phyloP scores from a whole-genome alignment of 2,329 filamentous ascomycete genomes.

The Zymoseptoria brevis region DNA sequence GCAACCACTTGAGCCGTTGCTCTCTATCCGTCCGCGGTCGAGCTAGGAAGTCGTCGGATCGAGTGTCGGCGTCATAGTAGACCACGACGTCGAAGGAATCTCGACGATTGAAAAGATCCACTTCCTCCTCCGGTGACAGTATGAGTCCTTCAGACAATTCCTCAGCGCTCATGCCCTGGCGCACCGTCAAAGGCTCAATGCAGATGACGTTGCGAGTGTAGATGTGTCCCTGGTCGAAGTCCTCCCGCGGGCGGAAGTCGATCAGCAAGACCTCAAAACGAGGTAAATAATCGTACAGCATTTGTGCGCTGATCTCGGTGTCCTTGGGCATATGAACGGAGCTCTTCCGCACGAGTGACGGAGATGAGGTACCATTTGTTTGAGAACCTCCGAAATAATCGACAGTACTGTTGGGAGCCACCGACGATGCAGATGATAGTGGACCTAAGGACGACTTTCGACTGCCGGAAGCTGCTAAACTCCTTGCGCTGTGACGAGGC shows the following conservation, averaged over 20 bases:
- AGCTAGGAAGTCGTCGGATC: slow-evolving; percentile 50
- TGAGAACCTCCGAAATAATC: slow-evolving; percentile 36
- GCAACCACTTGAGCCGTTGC: slow-evolving; percentile 59
- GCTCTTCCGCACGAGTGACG: slow-evolving; percentile 28
- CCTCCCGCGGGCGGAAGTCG: slow-evolving; percentile 70
- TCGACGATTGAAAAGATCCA: slow-evolving; percentile 61
- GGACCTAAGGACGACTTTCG: slow-evolving; percentile 45
- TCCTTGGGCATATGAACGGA: slow-evolving; percentile 47
- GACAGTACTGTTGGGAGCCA: slow-evolving; percentile 32
- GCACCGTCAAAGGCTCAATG: slow-evolving; percentile 72
- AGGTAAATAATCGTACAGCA: slow-evolving; percentile 63
- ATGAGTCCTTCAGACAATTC: slow-evolving; percentile 61
- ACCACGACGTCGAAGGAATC: slow-evolving; percentile 79
- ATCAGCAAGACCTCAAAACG: slow-evolving; percentile 67
- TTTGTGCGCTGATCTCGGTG: slow-evolving; percentile 58
- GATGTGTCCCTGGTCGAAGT: slow-evolving; percentile 85
- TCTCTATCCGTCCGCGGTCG: slow-evolving; percentile 36
- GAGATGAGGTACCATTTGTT: slow-evolving; percentile 7
- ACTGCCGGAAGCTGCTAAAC: slow-evolving; percentile 47
- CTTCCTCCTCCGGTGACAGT: slow-evolving; percentile 66
- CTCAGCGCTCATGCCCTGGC: slow-evolving; percentile 58
- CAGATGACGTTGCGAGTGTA: slow-evolving; percentile 78
- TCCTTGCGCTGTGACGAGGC: slow-evolving; percentile 57
- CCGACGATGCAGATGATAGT: slow-evolving; percentile 27
- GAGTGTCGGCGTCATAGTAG: slow-evolving; percentile 71